A percentile compares a stretch with the other conserved stretches of the same genome.
Conservation (phyloP, 2,329 filamentous ascomycete genomes). For the Sporothrix dimorphospora region DNA sequence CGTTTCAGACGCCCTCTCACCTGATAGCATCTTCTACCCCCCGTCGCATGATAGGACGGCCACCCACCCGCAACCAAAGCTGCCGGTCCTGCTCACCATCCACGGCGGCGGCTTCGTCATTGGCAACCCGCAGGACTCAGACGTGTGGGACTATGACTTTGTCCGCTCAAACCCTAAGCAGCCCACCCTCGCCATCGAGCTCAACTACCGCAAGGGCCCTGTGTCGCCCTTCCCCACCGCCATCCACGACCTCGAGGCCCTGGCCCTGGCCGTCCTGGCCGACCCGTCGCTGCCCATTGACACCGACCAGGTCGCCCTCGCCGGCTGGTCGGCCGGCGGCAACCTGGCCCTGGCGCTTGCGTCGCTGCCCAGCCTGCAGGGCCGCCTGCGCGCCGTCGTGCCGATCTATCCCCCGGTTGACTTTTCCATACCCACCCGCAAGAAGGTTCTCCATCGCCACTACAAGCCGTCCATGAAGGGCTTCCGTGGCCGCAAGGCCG, state of each 20-base stretch:
- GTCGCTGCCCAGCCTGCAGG: constrained; percentile 45
- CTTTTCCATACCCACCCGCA: constrained; percentile 40
- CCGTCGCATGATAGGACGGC: constrained; percentile 39
- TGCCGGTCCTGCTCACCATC: constrained; percentile 53
- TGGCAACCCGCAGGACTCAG: constrained; percentile 48
- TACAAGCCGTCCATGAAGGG: constrained; percentile 43
- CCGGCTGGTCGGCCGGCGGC: constrained; percentile 56
- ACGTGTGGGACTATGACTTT: constrained; percentile 51
- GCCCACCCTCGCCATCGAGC: constrained; percentile 49
- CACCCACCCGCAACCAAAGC: constrained; percentile 31
- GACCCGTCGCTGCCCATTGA: constrained; percentile 53
- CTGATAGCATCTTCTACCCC: constrained; percentile 47
- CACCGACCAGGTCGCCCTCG: constrained; percentile 44
- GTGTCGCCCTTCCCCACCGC: constrained; percentile 48
- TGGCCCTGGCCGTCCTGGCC: constrained; percentile 47
- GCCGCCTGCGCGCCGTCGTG: constrained; percentile 42
- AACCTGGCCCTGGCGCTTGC: constrained; percentile 50
- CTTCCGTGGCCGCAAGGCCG: constrained; percentile 36
- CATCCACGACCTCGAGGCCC: constrained; percentile 50
- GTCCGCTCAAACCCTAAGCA: constrained; percentile 42
- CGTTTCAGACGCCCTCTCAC: too few species aligned
- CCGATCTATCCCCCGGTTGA: constrained; percentile 52
- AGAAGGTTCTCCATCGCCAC: constrained; percentile 41
- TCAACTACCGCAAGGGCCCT: constrained; percentile 56
- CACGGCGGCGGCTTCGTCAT: constrained; percentile 57